Percentiles rank a stretch among this genome's conserved stretches.
Evolutionary conservation across 108 stramenopile genomes (phyloP).

Genomic region (Fragilariopsis cylindrus): DNA sequence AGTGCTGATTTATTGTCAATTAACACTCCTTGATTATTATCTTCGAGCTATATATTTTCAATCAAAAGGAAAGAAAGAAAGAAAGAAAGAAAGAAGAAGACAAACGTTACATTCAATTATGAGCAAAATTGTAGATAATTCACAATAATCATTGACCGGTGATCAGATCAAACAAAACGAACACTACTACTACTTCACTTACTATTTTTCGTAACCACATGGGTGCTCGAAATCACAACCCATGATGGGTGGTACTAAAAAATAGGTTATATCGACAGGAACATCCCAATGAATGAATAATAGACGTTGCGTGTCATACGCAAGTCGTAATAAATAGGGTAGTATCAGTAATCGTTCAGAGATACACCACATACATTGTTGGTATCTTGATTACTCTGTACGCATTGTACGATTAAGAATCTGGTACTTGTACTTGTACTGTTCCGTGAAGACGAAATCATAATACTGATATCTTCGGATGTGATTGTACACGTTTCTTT

Average conservation of each 20-base stretch:
- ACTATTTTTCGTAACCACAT: conserved; percentile 20
- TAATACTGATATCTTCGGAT: not conserved
- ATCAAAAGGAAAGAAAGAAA: not conserved
- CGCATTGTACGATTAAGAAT: conserved; percentile 39
- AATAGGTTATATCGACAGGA: conserved; percentile 37
- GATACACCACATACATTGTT: conserved; percentile 31
- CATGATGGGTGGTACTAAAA: conserved; percentile 38
- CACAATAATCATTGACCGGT: not conserved
- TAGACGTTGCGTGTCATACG: conserved; percentile 29
- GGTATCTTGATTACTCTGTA: conserved; percentile 10
- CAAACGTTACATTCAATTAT: not conserved
- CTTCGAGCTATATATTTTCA: not conserved
- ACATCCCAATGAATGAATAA: conserved; percentile 45
- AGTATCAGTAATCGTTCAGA: conserved; percentile 35
- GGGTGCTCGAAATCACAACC: conserved; percentile 54
- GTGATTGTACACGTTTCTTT: conserved; percentile 19
- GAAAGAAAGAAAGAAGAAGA: not conserved
- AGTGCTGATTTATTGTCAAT: not conserved
- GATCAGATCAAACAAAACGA: not conserved
- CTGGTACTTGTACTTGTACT: not conserved
- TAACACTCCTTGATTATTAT: not conserved
- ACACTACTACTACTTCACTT: not conserved
- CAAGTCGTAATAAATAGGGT: conserved; percentile 26
- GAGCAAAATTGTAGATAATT: not conserved
- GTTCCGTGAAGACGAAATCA: conserved; percentile 3